These are phyloP conservation scores for Exophiala sp. DNA, from an alignment of 2,329 filamentous ascomycete species.

Conservation along the genomic window DNA sequence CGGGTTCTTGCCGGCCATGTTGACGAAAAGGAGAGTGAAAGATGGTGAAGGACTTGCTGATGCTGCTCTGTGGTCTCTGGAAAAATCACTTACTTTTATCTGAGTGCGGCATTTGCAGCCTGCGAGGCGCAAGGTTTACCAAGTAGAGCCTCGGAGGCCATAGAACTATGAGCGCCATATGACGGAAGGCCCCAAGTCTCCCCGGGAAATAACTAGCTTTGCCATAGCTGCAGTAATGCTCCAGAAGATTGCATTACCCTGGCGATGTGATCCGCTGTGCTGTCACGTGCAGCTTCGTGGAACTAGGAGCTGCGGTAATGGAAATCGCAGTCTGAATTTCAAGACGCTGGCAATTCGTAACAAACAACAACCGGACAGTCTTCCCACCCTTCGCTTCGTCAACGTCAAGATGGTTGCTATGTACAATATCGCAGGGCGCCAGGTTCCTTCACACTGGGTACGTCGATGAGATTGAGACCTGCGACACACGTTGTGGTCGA, in stretches of 20 bases:
- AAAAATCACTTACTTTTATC: no score
- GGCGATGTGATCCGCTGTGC: no score
- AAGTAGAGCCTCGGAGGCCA: no score
- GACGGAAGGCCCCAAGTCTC: no score
- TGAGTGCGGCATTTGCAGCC: no score
- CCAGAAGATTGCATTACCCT: background rate
- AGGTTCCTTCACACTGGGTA: slow-evolving; percentile 53
- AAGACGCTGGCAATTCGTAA: no score
- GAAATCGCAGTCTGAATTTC: background rate
- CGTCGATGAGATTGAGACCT: slow-evolving; percentile 5
- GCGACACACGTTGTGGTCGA: slow-evolving; percentile 22
- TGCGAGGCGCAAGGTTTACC: no score
- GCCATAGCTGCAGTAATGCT: background rate
- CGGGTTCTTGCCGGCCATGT: slow-evolving; percentile 20
- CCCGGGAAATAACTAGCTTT: background rate
- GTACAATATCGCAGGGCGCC: slow-evolving; percentile 51
- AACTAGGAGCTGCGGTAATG: background rate
- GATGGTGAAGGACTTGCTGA: no score
- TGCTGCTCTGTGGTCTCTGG: no score
- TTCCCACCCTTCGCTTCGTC: background rate
- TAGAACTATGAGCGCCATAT: no score
- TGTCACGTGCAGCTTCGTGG: background rate
- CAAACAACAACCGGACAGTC: background rate
- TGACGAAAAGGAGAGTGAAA: background rate
- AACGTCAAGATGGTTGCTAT: slow-evolving; percentile 48